Base-by-base conservation (phyloP, 257 asterid genomes). In the Ehretia macrophylla region DNA sequence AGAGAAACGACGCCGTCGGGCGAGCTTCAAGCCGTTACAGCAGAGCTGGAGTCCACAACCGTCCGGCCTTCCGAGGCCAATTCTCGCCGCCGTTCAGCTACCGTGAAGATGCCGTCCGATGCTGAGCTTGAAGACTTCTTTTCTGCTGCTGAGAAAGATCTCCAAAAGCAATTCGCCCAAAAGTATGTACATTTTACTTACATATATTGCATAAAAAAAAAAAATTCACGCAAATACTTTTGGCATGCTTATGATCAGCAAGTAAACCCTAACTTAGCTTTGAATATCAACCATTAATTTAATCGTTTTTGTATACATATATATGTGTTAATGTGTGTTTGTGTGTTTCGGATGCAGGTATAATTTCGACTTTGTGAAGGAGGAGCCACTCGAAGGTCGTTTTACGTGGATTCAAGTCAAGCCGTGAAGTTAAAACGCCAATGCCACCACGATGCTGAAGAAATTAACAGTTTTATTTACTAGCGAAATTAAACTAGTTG, bases 321-420 rank as follows among this genome's bases (percentile, higher is more conserved):
- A 6, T 6, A 27, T 27, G 35, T 27, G 35, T 27, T 27, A n/a
- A n/a, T n/a, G n/a, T n/a, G n/a, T n/a, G n/a, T n/a, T n/a, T n/a
- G n/a, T n/a, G n/a, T n/a, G n/a, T n/a, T n/a, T n/a, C n/a, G n/a
- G 35, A 27, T 70, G 72, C 68, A 87, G 96, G 83, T 87, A 85
- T 71, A 87, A 87, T 72, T 87, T 54, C 51, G 91, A 87, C 77
- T 58, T 87, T 58, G 70, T 70, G 69, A 73, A 81, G 70, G 96
- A 85, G 55, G 65, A 75, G 76, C 84, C 94, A 19, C 10, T 77
- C 54, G 76, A 80, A 51, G 94, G 94, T 44, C 79, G 83, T 11
- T 87, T 74, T 60, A 82, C 82, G 55, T 87, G 96, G 66, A 45
- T 51, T 58, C 60, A 49, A 32, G 52, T 67, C 11, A 68, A 75